Conservation (phyloP, 306 rosid genomes). For the Ochetophila trinervis region DNA sequence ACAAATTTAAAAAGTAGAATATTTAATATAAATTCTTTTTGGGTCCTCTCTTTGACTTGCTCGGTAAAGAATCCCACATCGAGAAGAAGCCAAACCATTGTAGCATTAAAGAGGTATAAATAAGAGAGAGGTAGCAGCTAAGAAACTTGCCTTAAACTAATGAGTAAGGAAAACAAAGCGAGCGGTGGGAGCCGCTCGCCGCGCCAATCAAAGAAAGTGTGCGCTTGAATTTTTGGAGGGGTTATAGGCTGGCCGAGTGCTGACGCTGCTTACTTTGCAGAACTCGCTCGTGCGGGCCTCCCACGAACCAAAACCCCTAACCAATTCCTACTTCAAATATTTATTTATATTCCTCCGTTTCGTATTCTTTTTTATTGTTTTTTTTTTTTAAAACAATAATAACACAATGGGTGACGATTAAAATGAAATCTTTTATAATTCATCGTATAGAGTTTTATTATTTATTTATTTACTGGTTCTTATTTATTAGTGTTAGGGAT, state of each 20-base stretch:
- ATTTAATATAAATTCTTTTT: too few relatives aligned
- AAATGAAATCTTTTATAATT: too few relatives aligned
- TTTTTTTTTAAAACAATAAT: too few relatives aligned
- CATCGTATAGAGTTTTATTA: too few relatives aligned
- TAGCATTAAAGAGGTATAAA: neutral
- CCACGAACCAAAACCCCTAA: conserved; percentile 18
- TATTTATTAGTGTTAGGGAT: too few relatives aligned
- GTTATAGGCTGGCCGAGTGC: conserved; percentile 64
- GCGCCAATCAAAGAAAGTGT: conserved; percentile 11
- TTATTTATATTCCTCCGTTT: too few relatives aligned
- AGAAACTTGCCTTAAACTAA: conserved; percentile 45
- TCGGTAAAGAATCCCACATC: conserved; percentile 45
- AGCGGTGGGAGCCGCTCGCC: conserved; percentile 74
- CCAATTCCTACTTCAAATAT: too few relatives aligned
- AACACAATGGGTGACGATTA: too few relatives aligned
- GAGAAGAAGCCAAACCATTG: neutral
- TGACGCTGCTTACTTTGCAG: conserved; percentile 94
- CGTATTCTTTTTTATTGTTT: too few relatives aligned
- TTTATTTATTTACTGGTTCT: too few relatives aligned
- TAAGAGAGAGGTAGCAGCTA: fast-evolving
- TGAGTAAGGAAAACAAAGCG: conserved; percentile 98
- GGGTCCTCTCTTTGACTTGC: too few relatives aligned
- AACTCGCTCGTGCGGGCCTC: conserved; percentile 84
- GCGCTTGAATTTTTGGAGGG: conserved; percentile 86
- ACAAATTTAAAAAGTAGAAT: too few relatives aligned